Evolutionary conservation across 2,329 filamentous ascomycete genomes (phyloP).

Genomic region (Zalaria sp.): DNA sequence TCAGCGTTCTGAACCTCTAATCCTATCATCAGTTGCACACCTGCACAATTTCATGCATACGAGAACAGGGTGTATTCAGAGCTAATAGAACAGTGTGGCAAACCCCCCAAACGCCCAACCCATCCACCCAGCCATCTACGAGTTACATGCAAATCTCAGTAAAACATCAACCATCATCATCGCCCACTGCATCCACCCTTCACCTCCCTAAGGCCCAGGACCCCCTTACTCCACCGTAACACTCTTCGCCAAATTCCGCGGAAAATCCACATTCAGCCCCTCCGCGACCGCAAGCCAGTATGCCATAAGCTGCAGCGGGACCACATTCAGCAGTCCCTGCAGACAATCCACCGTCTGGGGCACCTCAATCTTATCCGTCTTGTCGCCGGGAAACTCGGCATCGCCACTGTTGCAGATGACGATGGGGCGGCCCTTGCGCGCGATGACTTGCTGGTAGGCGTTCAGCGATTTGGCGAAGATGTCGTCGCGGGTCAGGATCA

Average conservation of each 20-base stretch:
- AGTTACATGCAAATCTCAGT: no score
- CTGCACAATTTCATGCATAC: no score
- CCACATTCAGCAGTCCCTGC: conserved; percentile 94
- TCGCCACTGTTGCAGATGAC: conserved; percentile 94
- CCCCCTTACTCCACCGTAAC: conserved; percentile 80
- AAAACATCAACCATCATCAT: no score
- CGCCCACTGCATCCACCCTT: no score
- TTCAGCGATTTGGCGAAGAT: conserved; percentile 99
- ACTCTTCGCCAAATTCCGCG: conserved; percentile 95
- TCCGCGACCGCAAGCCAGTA: conserved; percentile 98
- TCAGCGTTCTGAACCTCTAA: no score
- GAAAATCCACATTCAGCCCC: conserved; percentile 96
- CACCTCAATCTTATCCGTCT: conserved; percentile 95
- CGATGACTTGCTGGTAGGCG: conserved; percentile 98
- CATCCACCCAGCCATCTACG: no score
- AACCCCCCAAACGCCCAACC: no score
- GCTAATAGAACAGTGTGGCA: no score
- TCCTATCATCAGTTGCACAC: no score
- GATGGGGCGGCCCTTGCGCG: conserved; percentile 88
- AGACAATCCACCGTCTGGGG: conserved; percentile 89
- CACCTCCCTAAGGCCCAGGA: no score
- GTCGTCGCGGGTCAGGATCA: conserved; percentile 93
- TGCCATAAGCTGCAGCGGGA: conserved; percentile 92
- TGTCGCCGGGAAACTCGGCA: conserved; percentile 72
- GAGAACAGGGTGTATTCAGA: no score